phyloP scores from a whole-genome alignment of 768 basidiomycete genomes.

The Lactarius quietus region DNA sequence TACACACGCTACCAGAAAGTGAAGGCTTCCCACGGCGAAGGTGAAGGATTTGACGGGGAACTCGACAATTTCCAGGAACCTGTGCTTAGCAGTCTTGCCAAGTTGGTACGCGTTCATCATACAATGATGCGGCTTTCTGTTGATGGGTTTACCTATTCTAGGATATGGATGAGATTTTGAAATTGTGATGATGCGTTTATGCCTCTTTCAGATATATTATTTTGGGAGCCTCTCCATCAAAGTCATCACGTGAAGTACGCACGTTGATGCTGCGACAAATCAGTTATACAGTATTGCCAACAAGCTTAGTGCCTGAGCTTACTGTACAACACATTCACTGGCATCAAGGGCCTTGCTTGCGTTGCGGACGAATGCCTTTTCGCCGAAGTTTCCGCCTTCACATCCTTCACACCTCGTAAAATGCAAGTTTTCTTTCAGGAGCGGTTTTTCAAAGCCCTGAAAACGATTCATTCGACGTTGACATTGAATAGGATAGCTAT shows the following conservation, averaged over 20 bases:
- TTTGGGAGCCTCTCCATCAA: not conserved
- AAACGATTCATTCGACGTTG: not conserved
- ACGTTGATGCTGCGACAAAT: not conserved
- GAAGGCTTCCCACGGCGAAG: slow-evolving; percentile 13
- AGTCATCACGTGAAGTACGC: too few species aligned
- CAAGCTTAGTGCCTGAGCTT: too few species aligned
- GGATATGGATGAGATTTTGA: not conserved
- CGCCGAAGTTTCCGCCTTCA: too few species aligned
- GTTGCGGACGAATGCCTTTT: too few species aligned
- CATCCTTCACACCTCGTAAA: not conserved
- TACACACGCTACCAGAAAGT: slow-evolving; percentile 14
- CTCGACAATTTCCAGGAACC: slow-evolving; percentile 21
- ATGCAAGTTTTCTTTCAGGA: not conserved
- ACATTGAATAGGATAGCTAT: not conserved
- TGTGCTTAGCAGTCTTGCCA: slow-evolving; percentile 18
- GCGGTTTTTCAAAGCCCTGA: not conserved
- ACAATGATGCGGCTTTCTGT: not conserved
- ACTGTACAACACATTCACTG: too few species aligned
- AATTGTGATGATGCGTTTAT: not conserved
- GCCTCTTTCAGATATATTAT: not conserved
- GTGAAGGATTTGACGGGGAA: slow-evolving; percentile 16
- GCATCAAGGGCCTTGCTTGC: too few species aligned
- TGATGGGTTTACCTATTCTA: not conserved
- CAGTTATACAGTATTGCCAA: not conserved
- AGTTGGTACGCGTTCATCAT: slow-evolving; percentile 9